Base-by-base conservation (phyloP, 108 stramenopile genomes). In the Fragilaria radians region DNA sequence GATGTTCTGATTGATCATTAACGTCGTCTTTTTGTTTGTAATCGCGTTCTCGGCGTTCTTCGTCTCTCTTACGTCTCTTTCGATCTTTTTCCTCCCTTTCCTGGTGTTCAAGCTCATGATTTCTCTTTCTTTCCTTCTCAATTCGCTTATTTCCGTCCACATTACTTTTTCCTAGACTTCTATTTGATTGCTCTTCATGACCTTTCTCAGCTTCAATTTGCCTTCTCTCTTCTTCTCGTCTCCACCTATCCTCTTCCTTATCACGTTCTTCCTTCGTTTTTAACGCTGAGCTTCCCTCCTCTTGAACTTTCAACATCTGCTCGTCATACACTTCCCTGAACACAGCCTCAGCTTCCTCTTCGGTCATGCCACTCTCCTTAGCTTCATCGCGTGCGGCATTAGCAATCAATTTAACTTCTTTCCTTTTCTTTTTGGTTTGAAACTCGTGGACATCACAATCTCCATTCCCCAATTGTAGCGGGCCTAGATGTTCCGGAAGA, bases 401-500 rank as follows among this genome's bases (percentile, higher is more conserved):
- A 0, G 87, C 91, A 30, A 70, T 67, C 1, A 55, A 72, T 71
- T 88, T 92, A 59, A 86, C 91, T 72, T 88, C 81, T 58, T 78
- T 76, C 22, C 91, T 62, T 18, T 81, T 74, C 65, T 88, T 86
- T 72, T 92, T 92, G 22, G 91, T 92, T 68, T 88, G 87, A 46
- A 88, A 88, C 59, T 92, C 91, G 56, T 92, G 91, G 63, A 86
- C 88, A 57, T 84, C 80, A 11, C 81, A 81, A 19, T 70, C 72
- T 34, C 64, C 68, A 24, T 56, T 26, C 47, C 77, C 75, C 14
- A 79, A 50, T 25, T 70, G 45, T 9, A 90, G 64, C 5, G 55
- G 60, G 0, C 89, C 89, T 49, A 87, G 58, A 19, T 83, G 74
- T 32, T 72, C 71, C 11, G 89, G 89, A 68, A 75, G 65, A n/a